Evolutionary conservation across 176 grass and related monocot genomes (phyloP), one percentile per base, ranked within the genome.

Genomic region (Eleusine indica): DNA sequence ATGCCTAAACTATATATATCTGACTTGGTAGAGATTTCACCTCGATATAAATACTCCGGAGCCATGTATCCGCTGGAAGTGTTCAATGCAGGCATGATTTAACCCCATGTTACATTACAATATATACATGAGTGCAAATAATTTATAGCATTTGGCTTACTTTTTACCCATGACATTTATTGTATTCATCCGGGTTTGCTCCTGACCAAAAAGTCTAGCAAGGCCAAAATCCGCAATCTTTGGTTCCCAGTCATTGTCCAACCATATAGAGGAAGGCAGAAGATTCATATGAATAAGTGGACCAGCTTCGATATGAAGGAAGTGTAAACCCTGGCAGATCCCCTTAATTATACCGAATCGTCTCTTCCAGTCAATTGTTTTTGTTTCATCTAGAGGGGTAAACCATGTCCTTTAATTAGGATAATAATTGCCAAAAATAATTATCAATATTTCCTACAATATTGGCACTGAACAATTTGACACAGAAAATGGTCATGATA

Each of bases 171-270:
- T 9, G 21, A 74, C 49, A 38, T 37, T 74, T 54, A 12, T 41
- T 14, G 57, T 18, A 9, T 21, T 44, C 5, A 47, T 46, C 39
- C 53, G 0, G 1, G 32, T 35, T 35, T 35, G 32, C 32, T 35
- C 32, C 32, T 35, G 32, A 35, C 32, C 32, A 35, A 72, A 73
- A 40, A 73, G 16, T 62, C 52, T 3, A 21, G 53, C 46, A 1
- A 82, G 39, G 35, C 53, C 68, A n/a, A 72, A 72, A 21, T 58
- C 53, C 0, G 68, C 38, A 21, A 82, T 82, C 60, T 82, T 82
- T 1, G 68, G 68, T 0, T 14, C 40, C 80, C 61, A 72, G 10
- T 71, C 14, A 1, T 61, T 37, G 15, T 61, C 74, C 37, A 76
- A 42, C 38, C 58, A 42, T 14, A 43, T 72, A 18, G 60, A 44